Percentiles rank a stretch among this genome's conserved stretches.
phyloP scores from a whole-genome alignment of 805 yeast species.

The Wickerhamomyces ciferrii region DNA sequence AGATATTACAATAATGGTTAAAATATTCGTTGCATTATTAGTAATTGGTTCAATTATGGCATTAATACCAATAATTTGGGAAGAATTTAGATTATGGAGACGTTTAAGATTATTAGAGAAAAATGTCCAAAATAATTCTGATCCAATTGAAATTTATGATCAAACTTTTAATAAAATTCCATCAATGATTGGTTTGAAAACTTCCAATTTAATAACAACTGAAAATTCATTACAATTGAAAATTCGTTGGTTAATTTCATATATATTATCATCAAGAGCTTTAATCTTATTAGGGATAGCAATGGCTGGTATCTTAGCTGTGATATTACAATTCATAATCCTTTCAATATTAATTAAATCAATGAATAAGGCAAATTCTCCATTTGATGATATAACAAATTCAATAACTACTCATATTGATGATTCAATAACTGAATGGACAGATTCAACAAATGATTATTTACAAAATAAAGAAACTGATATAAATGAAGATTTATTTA shows the following conservation, averaged over 20 bases:
- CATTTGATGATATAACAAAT: constrained; percentile 10
- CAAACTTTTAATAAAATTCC: constrained; percentile 18
- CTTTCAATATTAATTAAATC: constrained; percentile 26
- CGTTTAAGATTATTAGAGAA: constrained; percentile 31
- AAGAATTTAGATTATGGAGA: constrained; percentile 45
- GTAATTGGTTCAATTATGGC: constrained; percentile 35
- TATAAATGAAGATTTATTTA: constrained; percentile 62
- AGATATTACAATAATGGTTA: constrained; percentile 29
- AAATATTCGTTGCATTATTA: constrained; percentile 33
- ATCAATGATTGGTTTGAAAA: constrained; percentile 12
- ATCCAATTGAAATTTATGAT: constrained; percentile 19
- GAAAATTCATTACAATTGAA: constrained; percentile 14
- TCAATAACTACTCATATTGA: constrained; percentile 19
- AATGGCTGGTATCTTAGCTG: constrained; percentile 48
- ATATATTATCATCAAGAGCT: constrained; percentile 50
- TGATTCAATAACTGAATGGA: constrained; percentile 41
- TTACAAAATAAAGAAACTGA: constrained; percentile 40
- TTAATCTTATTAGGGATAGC: constrained; percentile 46
- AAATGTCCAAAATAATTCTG: constrained; percentile 7
- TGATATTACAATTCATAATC: constrained; percentile 48
- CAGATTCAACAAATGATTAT: constrained; percentile 48
- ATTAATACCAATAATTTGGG: constrained; percentile 36
- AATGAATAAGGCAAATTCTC: constrained; percentile 4
- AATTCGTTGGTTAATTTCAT: constrained; percentile 31
- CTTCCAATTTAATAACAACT: constrained; percentile 6